phyloP scores from a whole-genome alignment of 768 basidiomycete genomes.

The Termitomyces sp. region DNA sequence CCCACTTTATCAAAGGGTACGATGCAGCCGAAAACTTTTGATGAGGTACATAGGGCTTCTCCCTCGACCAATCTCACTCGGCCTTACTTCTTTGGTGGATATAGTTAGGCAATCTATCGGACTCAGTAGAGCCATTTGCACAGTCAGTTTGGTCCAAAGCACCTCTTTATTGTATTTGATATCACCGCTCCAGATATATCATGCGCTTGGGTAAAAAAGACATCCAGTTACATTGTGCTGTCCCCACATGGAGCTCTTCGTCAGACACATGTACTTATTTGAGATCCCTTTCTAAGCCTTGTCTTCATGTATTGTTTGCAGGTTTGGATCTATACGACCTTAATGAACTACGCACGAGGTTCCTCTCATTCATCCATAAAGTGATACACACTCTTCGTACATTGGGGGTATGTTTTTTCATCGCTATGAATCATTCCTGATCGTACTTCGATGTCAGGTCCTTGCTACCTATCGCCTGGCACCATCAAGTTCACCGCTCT shows the following conservation, averaged over 20 bases:
- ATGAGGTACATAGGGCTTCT: conserved; percentile 28
- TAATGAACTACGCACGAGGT: conserved; percentile 56
- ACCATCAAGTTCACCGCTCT: conserved; percentile 55
- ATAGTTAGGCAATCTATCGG: conserved; percentile 47
- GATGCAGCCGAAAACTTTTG: conserved; percentile 19
- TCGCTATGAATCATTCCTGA: not conserved
- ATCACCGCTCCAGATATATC: conserved; percentile 35
- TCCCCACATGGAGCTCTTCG: conserved; percentile 62
- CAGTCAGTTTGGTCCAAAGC: conserved; percentile 34
- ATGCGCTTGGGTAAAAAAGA: conserved; percentile 39
- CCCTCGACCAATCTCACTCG: not conserved
- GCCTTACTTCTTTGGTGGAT: conserved; percentile 2
- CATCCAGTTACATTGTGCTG: conserved; percentile 56
- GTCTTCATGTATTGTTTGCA: conserved; percentile 15
- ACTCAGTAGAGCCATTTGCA: conserved; percentile 59
- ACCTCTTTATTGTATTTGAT: not conserved
- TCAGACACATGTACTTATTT: conserved; percentile 49
- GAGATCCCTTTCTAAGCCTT: not conserved
- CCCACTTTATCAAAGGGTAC: conserved; percentile 20
- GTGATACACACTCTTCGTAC: conserved; percentile 54
- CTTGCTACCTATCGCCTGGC: conserved; percentile 58
- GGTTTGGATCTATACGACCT: conserved; percentile 67
- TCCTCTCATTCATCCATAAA: conserved; percentile 60
- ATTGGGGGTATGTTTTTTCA: conserved; percentile 45
- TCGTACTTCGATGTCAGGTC: conserved; percentile 33